A percentile compares a stretch with the other conserved stretches of the same genome.
Conservation (phyloP, 2,329 filamentous ascomycete species). For the Aspergillus sp. region DNA sequence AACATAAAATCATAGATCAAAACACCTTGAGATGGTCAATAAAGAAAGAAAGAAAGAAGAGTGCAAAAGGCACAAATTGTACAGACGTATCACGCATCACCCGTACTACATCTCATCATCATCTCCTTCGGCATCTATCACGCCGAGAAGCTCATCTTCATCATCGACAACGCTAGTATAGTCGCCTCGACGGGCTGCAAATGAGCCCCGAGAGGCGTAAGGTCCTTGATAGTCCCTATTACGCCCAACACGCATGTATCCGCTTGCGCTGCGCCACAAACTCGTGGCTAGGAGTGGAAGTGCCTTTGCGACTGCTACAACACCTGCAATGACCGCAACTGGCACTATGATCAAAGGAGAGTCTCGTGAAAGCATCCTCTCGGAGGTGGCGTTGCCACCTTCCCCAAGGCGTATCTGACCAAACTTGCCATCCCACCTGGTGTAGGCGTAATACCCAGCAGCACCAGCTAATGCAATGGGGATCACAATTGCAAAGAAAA, state of each 20-base stretch:
- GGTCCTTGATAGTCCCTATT: constrained; percentile 54
- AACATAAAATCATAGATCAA: constrained; percentile 9
- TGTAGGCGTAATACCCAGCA: constrained; percentile 79
- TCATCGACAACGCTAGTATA: constrained; percentile 88
- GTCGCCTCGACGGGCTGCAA: constrained; percentile 79
- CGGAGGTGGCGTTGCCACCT: constrained; percentile 16
- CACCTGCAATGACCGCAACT: constrained; percentile 72
- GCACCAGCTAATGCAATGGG: constrained; percentile 67
- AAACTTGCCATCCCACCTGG: constrained; percentile 82
- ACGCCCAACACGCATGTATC: constrained; percentile 44
- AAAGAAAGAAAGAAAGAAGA: background rate
- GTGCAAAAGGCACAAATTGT: too few relatives aligned
- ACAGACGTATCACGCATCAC: too few relatives aligned
- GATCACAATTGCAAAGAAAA: constrained; percentile 81
- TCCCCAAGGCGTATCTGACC: constrained; percentile 90
- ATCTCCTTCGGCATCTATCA: constrained; percentile 87
- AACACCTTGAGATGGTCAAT: background rate
- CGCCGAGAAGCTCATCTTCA: constrained; percentile 84
- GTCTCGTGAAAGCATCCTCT: constrained; percentile 59
- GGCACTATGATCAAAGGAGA: constrained; percentile 77
- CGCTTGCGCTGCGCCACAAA: constrained; percentile 63
- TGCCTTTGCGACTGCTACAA: constrained; percentile 68
- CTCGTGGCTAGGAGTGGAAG: constrained; percentile 68
- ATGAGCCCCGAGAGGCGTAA: constrained; percentile 85
- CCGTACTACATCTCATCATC: constrained; percentile 51